Evolutionary conservation across 225 moss, liverwort and hornwort species (phyloP).

Genomic region (Physcomitrium patens): DNA sequence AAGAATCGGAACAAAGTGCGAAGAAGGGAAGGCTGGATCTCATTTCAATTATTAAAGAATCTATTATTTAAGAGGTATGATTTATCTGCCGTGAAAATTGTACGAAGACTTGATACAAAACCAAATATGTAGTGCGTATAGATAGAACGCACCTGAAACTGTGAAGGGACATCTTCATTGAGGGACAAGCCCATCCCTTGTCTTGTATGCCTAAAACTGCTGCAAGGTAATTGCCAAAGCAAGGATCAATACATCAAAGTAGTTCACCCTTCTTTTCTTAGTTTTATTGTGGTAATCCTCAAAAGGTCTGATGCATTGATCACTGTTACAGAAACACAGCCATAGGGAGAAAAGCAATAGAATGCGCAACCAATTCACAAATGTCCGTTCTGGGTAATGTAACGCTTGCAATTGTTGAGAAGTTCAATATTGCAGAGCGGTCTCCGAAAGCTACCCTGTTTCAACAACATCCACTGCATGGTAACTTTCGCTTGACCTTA

Average conservation of each 20-base stretch:
- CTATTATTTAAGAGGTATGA: too few species aligned
- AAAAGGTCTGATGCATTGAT: background rate
- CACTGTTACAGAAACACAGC: background rate
- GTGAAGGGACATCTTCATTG: slow-evolving; percentile 75
- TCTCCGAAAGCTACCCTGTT: slow-evolving; percentile 37
- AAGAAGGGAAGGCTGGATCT: background rate
- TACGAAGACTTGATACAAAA: background rate
- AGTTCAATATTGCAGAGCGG: slow-evolving; percentile 62
- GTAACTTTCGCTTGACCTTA: slow-evolving; percentile 12
- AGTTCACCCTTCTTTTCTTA: background rate
- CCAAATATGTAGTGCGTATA: background rate
- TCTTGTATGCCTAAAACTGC: slow-evolving; percentile 43
- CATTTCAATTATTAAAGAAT: background rate
- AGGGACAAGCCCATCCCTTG: slow-evolving; percentile 60
- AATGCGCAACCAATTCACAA: slow-evolving; percentile 15
- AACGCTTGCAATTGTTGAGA: slow-evolving; percentile 45
- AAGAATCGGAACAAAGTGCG: background rate
- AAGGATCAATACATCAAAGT: background rate
- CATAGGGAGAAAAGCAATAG: background rate
- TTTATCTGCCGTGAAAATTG: background rate
- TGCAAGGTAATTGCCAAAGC: slow-evolving; percentile 23
- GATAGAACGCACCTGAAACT: slow-evolving; percentile 67
- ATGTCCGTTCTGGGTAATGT: background rate
- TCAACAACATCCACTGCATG: slow-evolving; percentile 49
- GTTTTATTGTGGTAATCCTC: background rate